Base-by-base conservation (phyloP, 1,284 basidiomycete species). In the Rhizopogon hawkerae region DNA sequence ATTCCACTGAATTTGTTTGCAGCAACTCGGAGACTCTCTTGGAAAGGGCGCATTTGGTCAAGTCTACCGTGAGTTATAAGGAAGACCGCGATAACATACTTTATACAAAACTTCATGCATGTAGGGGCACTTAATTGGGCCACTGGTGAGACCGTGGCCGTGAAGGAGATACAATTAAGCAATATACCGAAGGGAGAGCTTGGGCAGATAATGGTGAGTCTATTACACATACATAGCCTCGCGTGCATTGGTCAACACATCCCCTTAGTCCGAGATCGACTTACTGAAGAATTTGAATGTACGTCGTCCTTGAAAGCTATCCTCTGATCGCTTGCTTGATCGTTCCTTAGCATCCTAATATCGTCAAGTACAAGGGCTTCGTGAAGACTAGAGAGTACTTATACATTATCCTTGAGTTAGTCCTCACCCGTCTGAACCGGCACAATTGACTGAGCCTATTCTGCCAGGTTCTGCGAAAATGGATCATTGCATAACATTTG, bases 311-410 rank as follows among this genome's bases (percentile, higher is more conserved):
- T 29, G 18, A 44, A 38, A 52, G 10, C 18, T 13, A 14, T 36
- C 16, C 14, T 9, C 44, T 35, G 16, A 41, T 49, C 34, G 7
- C 26, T 5, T 29, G 11, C 13, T 52, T 52, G 29, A 58, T 48
- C 37, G 45, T 16, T 14, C 38, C 48, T 47, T 60, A 88, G 85
- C 86, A 89, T 62, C 78, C 88, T 35, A 98, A 98, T 67, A 98
- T 98, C 63, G 95, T 98, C 64, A 97, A 98, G 70, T 98, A 98
- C 74, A 95, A 96, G 62, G 93, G 95, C 14, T 98, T 94, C 60
- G 91, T 93, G 64, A 94, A 94, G 72, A 95, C 92, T 48, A 82
- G 84, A 50, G 90, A 97, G 63, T 92, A 84, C 65, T 75, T 98
- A 54, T 96, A 95, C 69, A 98, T 98, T 69, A 92, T 98, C 57